These are phyloP conservation scores for Durusdinium trenchii DNA, from an alignment of 73 alveolate species.

Conservation along the genomic window DNA sequence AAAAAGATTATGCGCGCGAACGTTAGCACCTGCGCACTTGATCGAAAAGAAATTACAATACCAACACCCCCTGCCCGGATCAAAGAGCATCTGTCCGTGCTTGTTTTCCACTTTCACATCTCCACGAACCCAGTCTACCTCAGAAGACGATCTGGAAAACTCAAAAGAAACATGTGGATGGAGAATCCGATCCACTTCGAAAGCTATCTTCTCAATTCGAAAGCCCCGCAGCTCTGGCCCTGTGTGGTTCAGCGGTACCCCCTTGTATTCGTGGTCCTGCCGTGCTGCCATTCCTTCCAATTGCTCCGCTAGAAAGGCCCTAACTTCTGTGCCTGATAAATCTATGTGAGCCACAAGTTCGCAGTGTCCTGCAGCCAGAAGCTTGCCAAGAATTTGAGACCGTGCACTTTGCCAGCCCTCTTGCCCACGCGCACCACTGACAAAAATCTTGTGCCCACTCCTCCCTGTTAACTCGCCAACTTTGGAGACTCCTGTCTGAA, in stretches of 20 bases:
- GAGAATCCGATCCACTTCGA: background rate
- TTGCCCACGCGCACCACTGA: background rate
- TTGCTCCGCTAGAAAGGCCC: background rate
- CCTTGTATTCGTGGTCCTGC: background rate
- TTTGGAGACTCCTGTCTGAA: background rate
- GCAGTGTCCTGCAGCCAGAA: background rate
- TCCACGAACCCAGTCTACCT: slow-evolving; percentile 30
- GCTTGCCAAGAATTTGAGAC: background rate
- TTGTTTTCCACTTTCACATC: background rate
- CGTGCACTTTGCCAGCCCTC: background rate
- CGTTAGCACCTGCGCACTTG: background rate
- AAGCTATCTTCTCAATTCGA: background rate
- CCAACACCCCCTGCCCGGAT: background rate
- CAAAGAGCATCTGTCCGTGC: background rate
- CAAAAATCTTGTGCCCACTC: too few species aligned
- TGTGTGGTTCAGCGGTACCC: background rate
- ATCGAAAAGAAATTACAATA: background rate
- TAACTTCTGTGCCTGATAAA: background rate
- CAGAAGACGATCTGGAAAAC: background rate
- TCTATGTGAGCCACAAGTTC: background rate
- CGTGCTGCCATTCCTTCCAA: background rate
- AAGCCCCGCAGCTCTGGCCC: background rate
- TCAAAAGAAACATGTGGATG: background rate
- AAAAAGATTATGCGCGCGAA: background rate
- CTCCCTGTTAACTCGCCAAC: too few species aligned